Evolutionary conservation across 495 filamentous ascomycete genomes (phyloP).

Genomic region (Margaritispora aquatica): DNA sequence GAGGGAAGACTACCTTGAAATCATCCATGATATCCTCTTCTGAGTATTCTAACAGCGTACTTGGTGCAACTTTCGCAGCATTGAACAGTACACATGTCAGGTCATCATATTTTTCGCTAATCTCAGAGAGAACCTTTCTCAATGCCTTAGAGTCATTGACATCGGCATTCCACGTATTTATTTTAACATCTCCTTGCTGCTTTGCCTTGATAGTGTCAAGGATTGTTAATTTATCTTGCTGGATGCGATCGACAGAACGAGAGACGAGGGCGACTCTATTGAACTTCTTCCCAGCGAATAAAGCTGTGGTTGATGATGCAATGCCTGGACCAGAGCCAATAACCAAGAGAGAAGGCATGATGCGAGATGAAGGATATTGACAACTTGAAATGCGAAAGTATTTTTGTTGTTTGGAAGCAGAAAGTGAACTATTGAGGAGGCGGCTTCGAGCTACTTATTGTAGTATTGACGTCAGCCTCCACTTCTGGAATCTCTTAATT

Average conservation of each 20-base stretch:
- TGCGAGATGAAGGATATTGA: not conserved
- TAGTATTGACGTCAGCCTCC: not conserved
- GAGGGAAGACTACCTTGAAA: conserved; percentile 26
- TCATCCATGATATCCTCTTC: conserved; percentile 34
- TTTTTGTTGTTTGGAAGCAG: no score
- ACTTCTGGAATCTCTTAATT: not conserved
- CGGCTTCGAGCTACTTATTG: not conserved
- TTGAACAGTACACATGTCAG: conserved; percentile 35
- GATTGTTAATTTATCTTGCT: conserved; percentile 23
- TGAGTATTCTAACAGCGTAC: conserved; percentile 23
- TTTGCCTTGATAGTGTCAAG: conserved; percentile 6
- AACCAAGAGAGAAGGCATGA: conserved; percentile 20
- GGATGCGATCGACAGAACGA: conserved; percentile 28
- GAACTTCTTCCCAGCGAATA: conserved; percentile 33
- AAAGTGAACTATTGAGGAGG: not conserved
- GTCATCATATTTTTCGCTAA: conserved; percentile 24
- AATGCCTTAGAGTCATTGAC: conserved; percentile 24
- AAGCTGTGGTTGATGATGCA: conserved; percentile 27
- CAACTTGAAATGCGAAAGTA: no score
- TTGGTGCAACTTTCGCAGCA: conserved; percentile 30
- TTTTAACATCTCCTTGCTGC: conserved; percentile 14
- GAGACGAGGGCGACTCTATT: conserved; percentile 33
- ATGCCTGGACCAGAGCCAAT: conserved; percentile 39
- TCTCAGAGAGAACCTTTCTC: conserved; percentile 17
- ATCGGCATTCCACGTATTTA: conserved; percentile 29